Evolutionary conservation across 129 eudicot genomes (phyloP).

Genomic region (Flaveria brownii): DNA sequence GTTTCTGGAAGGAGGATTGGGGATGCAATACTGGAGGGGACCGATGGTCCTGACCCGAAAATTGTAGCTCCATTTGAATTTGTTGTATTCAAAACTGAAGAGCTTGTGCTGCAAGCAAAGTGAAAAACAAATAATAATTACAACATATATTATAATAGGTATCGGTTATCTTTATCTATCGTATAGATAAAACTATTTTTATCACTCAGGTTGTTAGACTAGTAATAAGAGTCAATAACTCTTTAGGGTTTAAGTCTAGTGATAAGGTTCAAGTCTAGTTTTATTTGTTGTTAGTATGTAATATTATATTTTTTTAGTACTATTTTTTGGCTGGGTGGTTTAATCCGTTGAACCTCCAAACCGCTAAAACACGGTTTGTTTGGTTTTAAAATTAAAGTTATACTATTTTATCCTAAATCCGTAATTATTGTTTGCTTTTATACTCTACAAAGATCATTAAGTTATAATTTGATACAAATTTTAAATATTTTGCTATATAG

Average conservation of each 20-base stretch:
- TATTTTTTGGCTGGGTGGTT: background rate
- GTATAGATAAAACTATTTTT: too few relatives aligned
- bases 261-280: too few relatives aligned
- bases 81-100: constrained; percentile 73
- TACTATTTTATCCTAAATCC: background rate
- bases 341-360: background rate
- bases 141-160: background rate
- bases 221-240: too few relatives aligned
- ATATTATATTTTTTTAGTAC: background rate
- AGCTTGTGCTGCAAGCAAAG: constrained; percentile 69
- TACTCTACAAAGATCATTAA: too few relatives aligned
- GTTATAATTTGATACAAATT: too few relatives aligned
- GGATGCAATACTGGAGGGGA: constrained; percentile 49
- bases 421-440: background rate
- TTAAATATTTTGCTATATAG: too few relatives aligned
- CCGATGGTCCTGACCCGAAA: constrained; percentile 76
- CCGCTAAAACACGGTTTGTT: background rate
- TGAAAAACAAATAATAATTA: background rate
- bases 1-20: background rate
- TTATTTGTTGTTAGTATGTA: background rate
- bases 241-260: too few relatives aligned
- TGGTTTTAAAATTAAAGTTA: background rate
- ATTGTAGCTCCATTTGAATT: constrained; percentile 80
- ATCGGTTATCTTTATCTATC: too few relatives aligned
- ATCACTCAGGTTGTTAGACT: too few relatives aligned